Percentiles rank a stretch among this genome's conserved stretches.
Evolutionary conservation across 202 grass and related monocot species (phyloP).

Genomic region (Dendrocalamus latiflorus): DNA sequence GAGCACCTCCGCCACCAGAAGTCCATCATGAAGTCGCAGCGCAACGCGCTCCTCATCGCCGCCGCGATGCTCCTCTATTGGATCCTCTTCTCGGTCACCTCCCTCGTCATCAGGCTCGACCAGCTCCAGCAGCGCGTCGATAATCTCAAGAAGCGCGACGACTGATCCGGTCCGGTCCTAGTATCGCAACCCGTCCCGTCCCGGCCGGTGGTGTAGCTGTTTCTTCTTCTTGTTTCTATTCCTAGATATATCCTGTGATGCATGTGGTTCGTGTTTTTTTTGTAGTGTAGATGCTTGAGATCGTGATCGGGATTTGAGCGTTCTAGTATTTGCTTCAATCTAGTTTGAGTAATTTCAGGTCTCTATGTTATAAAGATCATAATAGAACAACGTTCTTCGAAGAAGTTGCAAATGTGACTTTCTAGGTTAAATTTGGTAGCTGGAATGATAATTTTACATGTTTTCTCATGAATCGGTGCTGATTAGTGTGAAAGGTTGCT

Average conservation of each 20-base stretch:
- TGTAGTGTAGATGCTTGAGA: constrained; percentile 19
- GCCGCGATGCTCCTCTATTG: constrained; percentile 85
- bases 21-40: constrained; percentile 96
- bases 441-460: background rate
- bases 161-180: constrained; percentile 15
- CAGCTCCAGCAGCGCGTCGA: constrained; percentile 60
- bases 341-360: background rate
- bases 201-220: background rate
- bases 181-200: background rate
- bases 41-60: constrained; percentile 91
- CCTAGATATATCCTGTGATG: constrained; percentile 7
- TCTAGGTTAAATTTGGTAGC: background rate
- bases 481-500: background rate
- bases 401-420: background rate
- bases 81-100: constrained; percentile 79
- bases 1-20: constrained; percentile 97
- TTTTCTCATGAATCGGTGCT: background rate
- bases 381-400: background rate
- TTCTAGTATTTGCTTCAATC: no score
- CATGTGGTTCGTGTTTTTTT: background rate
- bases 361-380: background rate
- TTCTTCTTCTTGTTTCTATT: background rate
- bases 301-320: no score
- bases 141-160: constrained; percentile 78
- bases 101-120: constrained; percentile 65